A percentile compares a stretch with the other conserved stretches of the same genome.
Conservation (phyloP, 129 eudicot genomes). For the Saussurea involucrata region DNA sequence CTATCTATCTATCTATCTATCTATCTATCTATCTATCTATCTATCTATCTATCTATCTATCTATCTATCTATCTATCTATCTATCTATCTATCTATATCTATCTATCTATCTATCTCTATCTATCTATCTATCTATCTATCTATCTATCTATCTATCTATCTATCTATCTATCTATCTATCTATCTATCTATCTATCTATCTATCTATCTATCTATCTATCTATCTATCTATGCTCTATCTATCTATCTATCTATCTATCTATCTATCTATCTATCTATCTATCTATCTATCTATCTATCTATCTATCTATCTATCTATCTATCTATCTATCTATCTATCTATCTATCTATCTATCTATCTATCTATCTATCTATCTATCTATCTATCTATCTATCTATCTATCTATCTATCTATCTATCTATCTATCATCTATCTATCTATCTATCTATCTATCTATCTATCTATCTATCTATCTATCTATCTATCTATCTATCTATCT, state of each 20-base stretch:
- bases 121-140: too few relatives aligned
- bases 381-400: conserved; percentile 2
- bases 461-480: conserved; percentile 1
- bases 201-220: conserved; percentile 2
- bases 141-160: background rate
- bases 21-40: conserved; percentile 3
- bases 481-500: background rate
- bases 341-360: too few relatives aligned
- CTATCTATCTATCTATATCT: too few relatives aligned
- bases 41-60: conserved; percentile 1
- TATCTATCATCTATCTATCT: conserved; percentile 2
- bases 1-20: conserved; percentile 2
- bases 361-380: conserved; percentile 3
- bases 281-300: background rate
- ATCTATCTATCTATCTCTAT: too few relatives aligned
- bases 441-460: conserved; percentile 2
- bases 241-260: background rate
- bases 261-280: too few relatives aligned
- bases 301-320: background rate
- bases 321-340: conserved; percentile 2
- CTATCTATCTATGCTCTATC: too few relatives aligned
- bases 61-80: conserved; percentile 2
- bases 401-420: conserved; percentile 1
- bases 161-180: conserved; percentile 2
- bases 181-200: conserved; percentile 2